Evolutionary conservation across 495 filamentous ascomycete genomes (phyloP), one percentile per base, ranked within the genome.

Genomic region (Aspergillus coremiiformis): DNA sequence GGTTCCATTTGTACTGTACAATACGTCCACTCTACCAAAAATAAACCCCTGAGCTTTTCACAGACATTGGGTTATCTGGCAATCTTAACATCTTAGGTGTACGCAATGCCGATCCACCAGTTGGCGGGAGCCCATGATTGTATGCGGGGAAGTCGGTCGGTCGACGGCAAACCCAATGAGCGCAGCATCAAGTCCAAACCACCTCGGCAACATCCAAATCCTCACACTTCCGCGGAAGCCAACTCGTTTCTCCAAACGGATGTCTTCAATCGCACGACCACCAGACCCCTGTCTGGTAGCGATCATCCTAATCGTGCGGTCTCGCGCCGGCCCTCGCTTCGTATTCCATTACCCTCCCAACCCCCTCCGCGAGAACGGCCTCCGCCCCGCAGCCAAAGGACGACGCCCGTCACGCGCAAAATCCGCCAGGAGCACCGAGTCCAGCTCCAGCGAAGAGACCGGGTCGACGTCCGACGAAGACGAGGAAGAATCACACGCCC

Each of bases 311-410:
- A 84, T 95, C 56, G 84, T 87, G 47, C 81, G 87, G 52, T 87
- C 89, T 5, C 82, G 84, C 47, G 85, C 87, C 55, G 90, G 90
- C 5, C 87, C 90, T 22, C 78, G 80, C 42, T 86, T 95, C 63
- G 84, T 94, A 60, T 96, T 95, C 74, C 90, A 96, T 72, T 95
- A 95, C 64, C 91, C 91, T 12, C 81, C 82, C 20, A 77, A 73
- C 51, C 84, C 78, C 8, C 74, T 73, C 48, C 69, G 64, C 61
- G 73, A 74, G 52, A 70, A 69, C 55, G 67, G 64, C 26, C 53
- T 69, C 15, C 67, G 65, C 55, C 49, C 63, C 27, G 67, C 63
- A 32, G 51, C 57, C 53, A 69, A 68, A 57, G 56, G 62, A 21
- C 68, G 69, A 22, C 70, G 69, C 56, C 51, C 59, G 32, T 64